These are phyloP conservation scores for Echinosophora koreensis DNA, from an alignment of 306 rosid species.

Conservation along the genomic window DNA sequence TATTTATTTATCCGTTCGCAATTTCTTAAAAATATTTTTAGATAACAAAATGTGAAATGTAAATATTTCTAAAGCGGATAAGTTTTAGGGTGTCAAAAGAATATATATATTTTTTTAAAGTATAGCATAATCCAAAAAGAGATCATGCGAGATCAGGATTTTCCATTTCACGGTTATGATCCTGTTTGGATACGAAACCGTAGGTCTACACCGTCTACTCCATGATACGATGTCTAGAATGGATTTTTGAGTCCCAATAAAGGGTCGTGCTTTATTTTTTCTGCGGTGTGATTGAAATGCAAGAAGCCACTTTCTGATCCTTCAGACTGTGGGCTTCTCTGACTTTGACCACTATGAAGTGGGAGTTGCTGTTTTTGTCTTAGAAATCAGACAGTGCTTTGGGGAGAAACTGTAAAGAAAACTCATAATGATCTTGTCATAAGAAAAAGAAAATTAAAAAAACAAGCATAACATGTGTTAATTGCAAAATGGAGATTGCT, in stretches of 20 bases:
- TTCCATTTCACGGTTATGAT: constrained; percentile 25
- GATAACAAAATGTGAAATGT: no score
- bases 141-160: not conserved
- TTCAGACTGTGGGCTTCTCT: constrained; percentile 62
- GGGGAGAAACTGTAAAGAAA: constrained; percentile 18
- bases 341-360: constrained; percentile 69
- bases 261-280: constrained; percentile 53
- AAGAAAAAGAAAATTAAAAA: not conserved
- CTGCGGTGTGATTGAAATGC: constrained; percentile 49
- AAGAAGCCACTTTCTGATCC: constrained; percentile 54
- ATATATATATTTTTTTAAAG: no score
- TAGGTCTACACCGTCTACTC: constrained; percentile 16
- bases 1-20: not conserved
- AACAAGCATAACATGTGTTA: not conserved
- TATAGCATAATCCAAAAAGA: not conserved
- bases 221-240: constrained; percentile 33
- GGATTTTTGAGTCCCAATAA: constrained; percentile 79
- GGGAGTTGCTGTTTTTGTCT: constrained; percentile 44
- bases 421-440: constrained; percentile 37
- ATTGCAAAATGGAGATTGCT: not conserved
- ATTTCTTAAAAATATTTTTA: not conserved
- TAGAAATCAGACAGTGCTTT: constrained; percentile 28
- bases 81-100: no score
- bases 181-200: constrained; percentile 22
- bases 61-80: no score